Percentiles rank a stretch among this genome's conserved stretches.
Evolutionary conservation across 164 flowering plant species (phyloP).

Genomic region (Malania oleifera): DNA sequence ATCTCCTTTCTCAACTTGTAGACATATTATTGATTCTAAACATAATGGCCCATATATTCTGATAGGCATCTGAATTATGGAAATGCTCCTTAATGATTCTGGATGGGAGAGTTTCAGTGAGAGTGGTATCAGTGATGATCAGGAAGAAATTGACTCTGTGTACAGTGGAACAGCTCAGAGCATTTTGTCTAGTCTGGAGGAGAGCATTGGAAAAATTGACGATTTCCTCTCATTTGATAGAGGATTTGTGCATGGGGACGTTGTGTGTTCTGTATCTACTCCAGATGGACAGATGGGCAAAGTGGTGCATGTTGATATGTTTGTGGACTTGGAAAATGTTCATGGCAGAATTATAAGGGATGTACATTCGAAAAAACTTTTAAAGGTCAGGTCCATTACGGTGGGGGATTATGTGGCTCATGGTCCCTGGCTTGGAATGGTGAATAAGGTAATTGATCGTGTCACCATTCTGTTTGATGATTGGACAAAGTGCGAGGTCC

Average conservation of each 20-base stretch:
- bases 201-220: conserved; percentile 81
- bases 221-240: conserved; percentile 84
- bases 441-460: conserved; percentile 54
- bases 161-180: conserved; percentile 65
- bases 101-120: conserved; percentile 69
- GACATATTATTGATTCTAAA: neutral
- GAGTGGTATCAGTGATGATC: conserved; percentile 66
- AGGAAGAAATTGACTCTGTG: conserved; percentile 50
- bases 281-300: conserved; percentile 82
- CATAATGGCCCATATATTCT: neutral
- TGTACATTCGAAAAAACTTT: conserved; percentile 53
- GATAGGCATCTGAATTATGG: conserved; percentile 40
- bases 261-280: conserved; percentile 53
- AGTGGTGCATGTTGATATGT: conserved; percentile 54
- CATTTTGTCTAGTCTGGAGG: conserved; percentile 79
- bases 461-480: conserved; percentile 73
- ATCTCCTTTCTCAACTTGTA: neutral
- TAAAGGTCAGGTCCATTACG: conserved; percentile 52
- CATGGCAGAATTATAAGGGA: conserved; percentile 44
- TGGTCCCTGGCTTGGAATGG: conserved; percentile 91
- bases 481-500: conserved; percentile 64
- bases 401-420: conserved; percentile 65
- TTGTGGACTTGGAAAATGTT: conserved; percentile 66
- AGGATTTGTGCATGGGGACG: conserved; percentile 61
- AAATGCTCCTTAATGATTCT: conserved; percentile 45